These are phyloP conservation scores for Moricandia arvensis DNA, from an alignment of 345 rosid genomes.

Conservation along the genomic window DNA sequence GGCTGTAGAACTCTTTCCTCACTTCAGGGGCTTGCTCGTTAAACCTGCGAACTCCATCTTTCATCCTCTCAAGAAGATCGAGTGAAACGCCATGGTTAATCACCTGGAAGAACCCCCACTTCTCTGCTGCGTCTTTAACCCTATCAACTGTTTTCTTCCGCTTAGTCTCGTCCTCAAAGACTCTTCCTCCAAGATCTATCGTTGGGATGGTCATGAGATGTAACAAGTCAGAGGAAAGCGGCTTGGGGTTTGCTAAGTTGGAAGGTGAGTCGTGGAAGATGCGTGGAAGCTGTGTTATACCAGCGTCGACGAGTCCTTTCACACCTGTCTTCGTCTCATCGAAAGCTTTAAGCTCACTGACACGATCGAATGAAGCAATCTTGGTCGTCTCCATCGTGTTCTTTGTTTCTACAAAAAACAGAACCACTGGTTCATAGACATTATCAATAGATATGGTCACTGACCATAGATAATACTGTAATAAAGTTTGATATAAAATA, in stretches of 20 bases:
- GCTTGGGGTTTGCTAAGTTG: background rate
- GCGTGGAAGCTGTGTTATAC: conserved; percentile 30
- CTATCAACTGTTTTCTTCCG: background rate
- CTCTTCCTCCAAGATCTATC: conserved; percentile 22
- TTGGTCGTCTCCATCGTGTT: conserved; percentile 10
- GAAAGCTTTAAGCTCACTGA: conserved; percentile 35
- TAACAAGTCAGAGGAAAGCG: background rate
- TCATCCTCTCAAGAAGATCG: conserved; percentile 19
- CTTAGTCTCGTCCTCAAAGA: background rate
- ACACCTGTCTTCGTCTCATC: conserved; percentile 42
- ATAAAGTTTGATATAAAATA: background rate
- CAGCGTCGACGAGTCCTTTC: conserved; percentile 40
- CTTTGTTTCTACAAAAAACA: background rate
- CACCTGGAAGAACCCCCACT: conserved; percentile 39
- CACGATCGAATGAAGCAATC: conserved; percentile 22
- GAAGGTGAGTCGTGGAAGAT: conserved; percentile 8
- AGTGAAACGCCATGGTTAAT: conserved; percentile 35
- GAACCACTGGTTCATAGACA: background rate
- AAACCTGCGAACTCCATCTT: conserved; percentile 32
- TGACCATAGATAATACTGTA: background rate
- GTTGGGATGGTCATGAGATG: conserved; percentile 28
- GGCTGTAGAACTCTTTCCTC: conserved; percentile 20
- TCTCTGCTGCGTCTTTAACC: conserved; percentile 24
- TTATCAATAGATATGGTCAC: background rate
- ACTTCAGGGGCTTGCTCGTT: conserved; percentile 24